Conservation (phyloP, 2,329 filamentous ascomycete species). For the Phaeoacremonium minimum region DNA sequence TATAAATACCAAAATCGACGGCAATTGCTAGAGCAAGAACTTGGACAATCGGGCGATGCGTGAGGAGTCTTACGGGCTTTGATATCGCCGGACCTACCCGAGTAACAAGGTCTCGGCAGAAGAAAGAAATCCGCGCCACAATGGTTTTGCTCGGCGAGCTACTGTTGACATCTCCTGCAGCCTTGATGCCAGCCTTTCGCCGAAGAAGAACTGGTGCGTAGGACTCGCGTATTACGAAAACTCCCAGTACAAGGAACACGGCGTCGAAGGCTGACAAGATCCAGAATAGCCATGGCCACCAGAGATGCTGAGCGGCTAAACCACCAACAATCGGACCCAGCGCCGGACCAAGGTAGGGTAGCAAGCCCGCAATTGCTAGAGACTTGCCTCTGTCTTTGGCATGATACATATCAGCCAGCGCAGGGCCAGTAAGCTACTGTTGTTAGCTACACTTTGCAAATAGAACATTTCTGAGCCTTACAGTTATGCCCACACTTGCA, state of each 20-base stretch:
- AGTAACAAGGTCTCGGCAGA: conserved; percentile 16
- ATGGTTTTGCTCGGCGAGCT: conserved; percentile 17
- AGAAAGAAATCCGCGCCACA: background rate
- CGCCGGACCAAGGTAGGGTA: conserved; percentile 28
- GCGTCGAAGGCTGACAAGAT: conserved; percentile 30
- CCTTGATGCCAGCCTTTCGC: conserved; percentile 15
- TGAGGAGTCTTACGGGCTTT: conserved; percentile 43
- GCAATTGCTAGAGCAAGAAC: conserved; percentile 43
- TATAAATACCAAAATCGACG: conserved; percentile 49
- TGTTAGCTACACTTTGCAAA: background rate
- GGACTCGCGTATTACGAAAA: conserved; percentile 33
- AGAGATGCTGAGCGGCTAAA: conserved; percentile 27
- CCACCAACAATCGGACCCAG: conserved; percentile 37
- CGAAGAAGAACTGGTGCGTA: conserved; percentile 24
- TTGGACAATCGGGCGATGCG: conserved; percentile 45
- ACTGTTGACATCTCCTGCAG: conserved; percentile 15
- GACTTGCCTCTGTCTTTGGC: conserved; percentile 1
- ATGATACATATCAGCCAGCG: conserved; percentile 2
- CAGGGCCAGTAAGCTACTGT: conserved; percentile 1
- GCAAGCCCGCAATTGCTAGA: conserved; percentile 1
- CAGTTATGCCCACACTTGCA: conserved; percentile 2
- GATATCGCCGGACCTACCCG: conserved; percentile 22
- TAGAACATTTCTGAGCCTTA: background rate
- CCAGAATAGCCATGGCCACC: conserved; percentile 43
- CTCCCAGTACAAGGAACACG: conserved; percentile 24